Conservation (phyloP, 2,329 filamentous ascomycete genomes). For the Talaromyces islandicus region DNA sequence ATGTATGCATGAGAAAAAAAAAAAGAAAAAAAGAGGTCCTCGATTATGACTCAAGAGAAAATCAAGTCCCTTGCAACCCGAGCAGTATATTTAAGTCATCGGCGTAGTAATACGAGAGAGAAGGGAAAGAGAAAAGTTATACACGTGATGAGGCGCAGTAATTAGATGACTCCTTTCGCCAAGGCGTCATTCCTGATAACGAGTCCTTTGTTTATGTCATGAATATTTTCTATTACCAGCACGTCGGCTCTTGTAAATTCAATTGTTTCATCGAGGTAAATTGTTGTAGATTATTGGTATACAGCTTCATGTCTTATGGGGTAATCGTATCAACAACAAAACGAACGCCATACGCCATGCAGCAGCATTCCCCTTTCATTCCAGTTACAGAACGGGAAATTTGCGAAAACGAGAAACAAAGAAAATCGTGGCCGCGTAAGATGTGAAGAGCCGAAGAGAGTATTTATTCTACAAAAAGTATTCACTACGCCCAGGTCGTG, state of each 20-base stretch:
- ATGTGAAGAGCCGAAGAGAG: background rate
- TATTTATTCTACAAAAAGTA: slow-evolving; percentile 36
- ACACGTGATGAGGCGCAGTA: slow-evolving; percentile 9
- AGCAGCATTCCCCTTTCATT: slow-evolving; percentile 2
- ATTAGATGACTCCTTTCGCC: background rate
- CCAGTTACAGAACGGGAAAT: background rate
- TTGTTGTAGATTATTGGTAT: slow-evolving; percentile 9
- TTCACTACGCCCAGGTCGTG: slow-evolving; percentile 42
- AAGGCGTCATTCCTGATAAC: background rate
- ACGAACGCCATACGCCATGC: slow-evolving; percentile 11
- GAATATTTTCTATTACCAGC: background rate
- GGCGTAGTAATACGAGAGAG: background rate
- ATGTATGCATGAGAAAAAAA: background rate
- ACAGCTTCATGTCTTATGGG: slow-evolving; percentile 8
- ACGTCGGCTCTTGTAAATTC: background rate
- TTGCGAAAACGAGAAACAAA: background rate
- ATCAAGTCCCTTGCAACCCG: background rate
- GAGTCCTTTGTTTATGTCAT: background rate
- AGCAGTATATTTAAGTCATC: background rate
- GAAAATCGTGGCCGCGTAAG: slow-evolving; percentile 9
- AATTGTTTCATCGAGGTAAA: background rate
- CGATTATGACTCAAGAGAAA: background rate
- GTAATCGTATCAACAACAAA: slow-evolving; percentile 2
- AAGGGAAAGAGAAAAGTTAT: background rate
- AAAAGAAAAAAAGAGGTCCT: background rate